A percentile compares a stretch with the other conserved stretches of the same genome.
Conservation (phyloP, 148 eudicot genomes). For the Cornus florida region DNA sequence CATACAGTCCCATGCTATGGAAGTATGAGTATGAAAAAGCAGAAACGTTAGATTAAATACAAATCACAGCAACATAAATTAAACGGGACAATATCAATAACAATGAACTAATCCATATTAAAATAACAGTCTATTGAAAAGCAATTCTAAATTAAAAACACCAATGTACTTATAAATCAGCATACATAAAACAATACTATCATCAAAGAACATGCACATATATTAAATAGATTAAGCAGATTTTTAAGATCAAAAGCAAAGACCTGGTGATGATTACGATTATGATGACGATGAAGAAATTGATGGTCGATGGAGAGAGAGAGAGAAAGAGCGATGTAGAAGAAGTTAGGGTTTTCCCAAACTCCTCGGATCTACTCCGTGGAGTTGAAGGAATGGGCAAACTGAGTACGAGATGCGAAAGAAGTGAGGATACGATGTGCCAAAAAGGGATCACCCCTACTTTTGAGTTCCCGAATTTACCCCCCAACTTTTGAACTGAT, state of each 20-base stretch:
- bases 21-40: neutral
- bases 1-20: neutral
- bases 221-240: neutral
- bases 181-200: neutral
- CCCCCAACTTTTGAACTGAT: neutral
- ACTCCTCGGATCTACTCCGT: conserved; percentile 41
- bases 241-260: neutral
- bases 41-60: neutral
- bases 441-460: neutral
- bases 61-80: neutral
- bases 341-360: conserved; percentile 20
- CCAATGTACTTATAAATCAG: neutral
- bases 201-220: neutral
- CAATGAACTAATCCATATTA: neutral
- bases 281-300: neutral
- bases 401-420: neutral
- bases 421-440: neutral
- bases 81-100: neutral
- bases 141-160: too few relatives aligned
- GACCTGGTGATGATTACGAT: neutral
- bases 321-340: neutral
- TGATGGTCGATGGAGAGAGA: neutral
- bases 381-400: conserved; percentile 17
- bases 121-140: neutral
- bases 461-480: neutral